Evolutionary conservation across 2,329 filamentous ascomycete genomes (phyloP).

Genomic region (Colletotrichum tropicicola): DNA sequence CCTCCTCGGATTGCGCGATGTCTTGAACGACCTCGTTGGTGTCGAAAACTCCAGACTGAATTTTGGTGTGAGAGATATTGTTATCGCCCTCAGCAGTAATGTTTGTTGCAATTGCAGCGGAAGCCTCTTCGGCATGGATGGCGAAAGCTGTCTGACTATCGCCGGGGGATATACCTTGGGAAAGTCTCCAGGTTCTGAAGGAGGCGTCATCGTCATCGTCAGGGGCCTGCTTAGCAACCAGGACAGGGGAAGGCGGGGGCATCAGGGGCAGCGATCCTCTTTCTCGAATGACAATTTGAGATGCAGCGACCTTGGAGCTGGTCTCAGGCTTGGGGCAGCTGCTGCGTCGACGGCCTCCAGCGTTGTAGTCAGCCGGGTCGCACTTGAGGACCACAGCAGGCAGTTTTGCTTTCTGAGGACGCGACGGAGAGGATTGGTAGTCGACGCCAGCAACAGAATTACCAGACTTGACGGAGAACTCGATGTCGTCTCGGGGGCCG

Average conservation of each 20-base stretch:
- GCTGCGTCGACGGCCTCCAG: slow-evolving; percentile 11
- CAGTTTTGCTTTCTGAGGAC: background rate
- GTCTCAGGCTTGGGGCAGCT: slow-evolving; percentile 6
- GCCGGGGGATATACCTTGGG: slow-evolving; percentile 11
- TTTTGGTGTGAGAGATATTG: background rate
- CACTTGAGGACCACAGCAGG: slow-evolving; percentile 13
- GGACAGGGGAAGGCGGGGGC: slow-evolving; percentile 22
- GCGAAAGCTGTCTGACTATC: background rate
- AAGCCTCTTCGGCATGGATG: background rate
- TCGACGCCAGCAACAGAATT: background rate
- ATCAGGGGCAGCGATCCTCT: slow-evolving; percentile 27
- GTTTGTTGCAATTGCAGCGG: background rate
- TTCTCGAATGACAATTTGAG: slow-evolving; percentile 22
- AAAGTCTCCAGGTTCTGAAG: slow-evolving; percentile 33
- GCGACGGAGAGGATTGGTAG: background rate
- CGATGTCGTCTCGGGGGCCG: slow-evolving; percentile 8
- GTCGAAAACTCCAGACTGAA: background rate
- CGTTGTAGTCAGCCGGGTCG: background rate
- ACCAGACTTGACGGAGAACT: slow-evolving; percentile 6
- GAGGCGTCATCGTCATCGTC: slow-evolving; percentile 28
- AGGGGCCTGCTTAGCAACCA: background rate
- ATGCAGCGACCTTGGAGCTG: slow-evolving; percentile 1
- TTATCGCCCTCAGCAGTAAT: background rate
- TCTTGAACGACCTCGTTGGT: background rate
- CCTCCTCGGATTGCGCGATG: background rate